Evolutionary conservation across 176 grass and related monocot species (phyloP), one percentile per base, ranked within the genome.

Genomic region (Oryza australiensis): DNA sequence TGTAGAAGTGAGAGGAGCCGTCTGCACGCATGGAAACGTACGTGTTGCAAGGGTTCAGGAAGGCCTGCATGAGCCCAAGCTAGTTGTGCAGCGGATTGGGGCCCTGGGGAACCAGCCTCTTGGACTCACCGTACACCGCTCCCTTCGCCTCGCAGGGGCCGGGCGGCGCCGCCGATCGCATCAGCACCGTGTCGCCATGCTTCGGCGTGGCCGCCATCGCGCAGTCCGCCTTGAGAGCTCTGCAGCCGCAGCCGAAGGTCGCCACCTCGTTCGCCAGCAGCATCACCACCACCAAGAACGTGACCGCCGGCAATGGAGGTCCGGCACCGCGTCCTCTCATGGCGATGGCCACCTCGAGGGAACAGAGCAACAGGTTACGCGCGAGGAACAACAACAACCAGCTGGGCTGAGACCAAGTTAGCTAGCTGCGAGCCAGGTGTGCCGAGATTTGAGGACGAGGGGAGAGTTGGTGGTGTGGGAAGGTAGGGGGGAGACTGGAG

Each of bases 81-180:
- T 86, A 79, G 57, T 86, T 90, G 74, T 90, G 88, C 38, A 90
- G 84, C 26, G 88, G 88, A 66, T 90, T 90, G 79, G 88, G 79
- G 12, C 88, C 88, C 49, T 86, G 84, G 29, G 84, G 88, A 67
- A 90, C 88, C 68, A 53, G 13, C 84, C 88, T 74, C 84, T 83
- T 90, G 74, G 74, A 86, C 68, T 77, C 88, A 7, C 75, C 68
- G 62, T 69, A 77, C 68, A 30, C 26, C 13, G 68, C 68, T 57
- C 16, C 26, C 1, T 0, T 10, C 18, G 5, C 18, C 48, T 42
- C 75, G 46, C 46, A 45, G 57, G 55, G 48, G 66, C 15, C 37
- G 15, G 78, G 22, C 46, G 62, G 37, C 48, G 75, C 23, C n/a
- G 62, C 23, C n/a, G 62, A n/a, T 5, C 49, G 48, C 13, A 28